phyloP scores from a whole-genome alignment of 2,329 filamentous ascomycete genomes.

The Raffaelea arxii region DNA sequence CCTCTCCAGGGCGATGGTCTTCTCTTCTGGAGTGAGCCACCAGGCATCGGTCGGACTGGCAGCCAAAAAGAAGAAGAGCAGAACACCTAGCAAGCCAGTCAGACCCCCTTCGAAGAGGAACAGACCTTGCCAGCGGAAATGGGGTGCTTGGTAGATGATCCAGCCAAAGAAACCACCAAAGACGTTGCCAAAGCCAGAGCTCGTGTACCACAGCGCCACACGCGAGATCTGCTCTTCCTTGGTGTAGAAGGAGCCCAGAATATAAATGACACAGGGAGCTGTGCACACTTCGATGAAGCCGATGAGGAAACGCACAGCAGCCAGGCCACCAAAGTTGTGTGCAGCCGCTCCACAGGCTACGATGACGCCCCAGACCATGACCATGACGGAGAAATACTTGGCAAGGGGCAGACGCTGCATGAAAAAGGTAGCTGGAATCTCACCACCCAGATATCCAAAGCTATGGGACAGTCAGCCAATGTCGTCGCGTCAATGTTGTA shows the following conservation, averaged over 20 bases:
- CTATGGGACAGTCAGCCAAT: neutral
- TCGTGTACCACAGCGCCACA: conserved; percentile 49
- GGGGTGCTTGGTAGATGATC: conserved; percentile 1
- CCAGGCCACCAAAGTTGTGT: conserved; percentile 43
- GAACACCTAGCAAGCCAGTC: conserved; percentile 48
- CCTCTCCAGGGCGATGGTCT: conserved; percentile 42
- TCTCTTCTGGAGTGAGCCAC: conserved; percentile 39
- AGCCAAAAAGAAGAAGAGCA: conserved; percentile 46
- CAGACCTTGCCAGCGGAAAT: neutral
- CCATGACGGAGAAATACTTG: conserved; percentile 30
- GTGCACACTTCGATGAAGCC: conserved; percentile 52
- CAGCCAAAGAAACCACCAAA: conserved; percentile 34
- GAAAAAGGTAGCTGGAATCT: conserved; percentile 21
- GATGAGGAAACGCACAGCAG: conserved; percentile 46
- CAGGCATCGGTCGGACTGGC: conserved; percentile 47
- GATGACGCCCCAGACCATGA: conserved; percentile 44
- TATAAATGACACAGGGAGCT: conserved; percentile 44
- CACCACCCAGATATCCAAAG: conserved; percentile 35
- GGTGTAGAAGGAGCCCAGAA: conserved; percentile 57
- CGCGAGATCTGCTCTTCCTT: conserved; percentile 50
- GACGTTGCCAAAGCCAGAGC: conserved; percentile 48
- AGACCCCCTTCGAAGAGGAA: conserved; percentile 28
- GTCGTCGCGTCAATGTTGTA: too few species aligned
- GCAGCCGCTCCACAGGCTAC: conserved; percentile 42
- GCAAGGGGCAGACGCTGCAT: conserved; percentile 22